Base-by-base conservation (phyloP, 2,329 filamentous ascomycete species). In the Alternaria infectoria region DNA sequence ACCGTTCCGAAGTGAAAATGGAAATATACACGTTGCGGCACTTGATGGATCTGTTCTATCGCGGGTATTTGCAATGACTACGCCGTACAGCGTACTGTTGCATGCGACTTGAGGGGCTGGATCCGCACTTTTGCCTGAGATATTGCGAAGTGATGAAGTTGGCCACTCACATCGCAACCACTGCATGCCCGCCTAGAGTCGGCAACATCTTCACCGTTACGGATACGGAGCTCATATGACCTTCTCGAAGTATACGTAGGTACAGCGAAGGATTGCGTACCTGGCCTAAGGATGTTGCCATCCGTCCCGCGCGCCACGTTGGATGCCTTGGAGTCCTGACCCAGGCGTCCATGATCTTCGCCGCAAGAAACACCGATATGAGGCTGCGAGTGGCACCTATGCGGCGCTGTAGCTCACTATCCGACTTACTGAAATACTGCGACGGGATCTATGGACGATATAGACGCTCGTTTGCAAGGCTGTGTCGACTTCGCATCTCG, bases 261-360 rank as follows among this genome's bases (percentile, higher is more conserved):
- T 40, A 40, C 23, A 30, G 26, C 13, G 45, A 13, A 58, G 30
- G 32, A 45, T 51, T 49, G 21, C 21, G 36, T 26, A 45, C 54
- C 46, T 57, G 23, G 46, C 13, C 58, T 36, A 36, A 46, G 26
- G 46, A 28, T 32, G 19, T 21, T 44, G 30, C 46, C 58, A 61
- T 40, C 54, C 46, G 46, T 45, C 25, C 54, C 59, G 54, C 30
- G 36, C 49, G 54, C 54, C 59, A 51, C 46, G 32, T 50, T 57
- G 54, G 54, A 61, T 45, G 59, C 59, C 59, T 60, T 60, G 52
- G 51, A 57, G 58, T 54, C 58, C 58, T 61, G 54, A 55, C 52
- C 30, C 45, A n/a, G 49, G 44, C 32, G 30, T 61, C 52, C 19
- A 50, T 21, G 52, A 54, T 19, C 44, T 50, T 28, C 55, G 19